Conservation (phyloP, 345 rosid species). For the Pistacia atlantica region DNA sequence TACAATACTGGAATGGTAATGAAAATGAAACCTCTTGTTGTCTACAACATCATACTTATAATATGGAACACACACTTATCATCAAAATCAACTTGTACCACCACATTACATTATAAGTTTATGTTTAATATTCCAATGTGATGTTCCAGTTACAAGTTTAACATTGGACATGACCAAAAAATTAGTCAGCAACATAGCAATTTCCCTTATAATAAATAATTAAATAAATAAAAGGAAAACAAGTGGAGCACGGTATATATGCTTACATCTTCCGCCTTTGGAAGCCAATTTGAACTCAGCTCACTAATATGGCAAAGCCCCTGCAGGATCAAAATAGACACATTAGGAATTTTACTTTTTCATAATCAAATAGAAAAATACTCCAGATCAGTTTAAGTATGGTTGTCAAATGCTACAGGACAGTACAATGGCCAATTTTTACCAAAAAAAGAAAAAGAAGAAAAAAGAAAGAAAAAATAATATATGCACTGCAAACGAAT, state of each 20-base stretch:
- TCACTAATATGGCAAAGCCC: slow-evolving; percentile 99
- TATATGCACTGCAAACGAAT: not conserved
- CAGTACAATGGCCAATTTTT: not conserved
- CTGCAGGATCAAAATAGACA: slow-evolving; percentile 36
- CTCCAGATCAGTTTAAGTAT: not conserved
- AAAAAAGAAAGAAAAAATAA: no score
- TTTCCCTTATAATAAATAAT: not conserved
- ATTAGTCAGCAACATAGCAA: not conserved
- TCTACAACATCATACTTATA: no score
- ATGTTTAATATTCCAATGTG: not conserved
- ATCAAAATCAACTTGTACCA: not conserved
- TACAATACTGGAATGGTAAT: not conserved
- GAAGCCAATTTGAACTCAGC: slow-evolving; percentile 76
- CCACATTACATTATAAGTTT: not conserved
- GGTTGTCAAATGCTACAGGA: not conserved
- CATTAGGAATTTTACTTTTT: not conserved
- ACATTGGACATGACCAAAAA: no score
- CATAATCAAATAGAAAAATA: slow-evolving; percentile 1
- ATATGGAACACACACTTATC: not conserved
- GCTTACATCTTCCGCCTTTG: slow-evolving; percentile 98
- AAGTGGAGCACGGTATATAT: not conserved
- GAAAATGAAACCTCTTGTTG: no score
- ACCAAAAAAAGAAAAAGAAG: not conserved
- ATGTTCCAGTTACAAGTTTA: not conserved
- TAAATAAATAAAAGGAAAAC: slow-evolving; percentile 9